A percentile compares a stretch with the other conserved stretches of the same genome.
Evolutionary conservation across 495 filamentous ascomycete genomes (phyloP).

Genomic region (Penicillium taxi): DNA sequence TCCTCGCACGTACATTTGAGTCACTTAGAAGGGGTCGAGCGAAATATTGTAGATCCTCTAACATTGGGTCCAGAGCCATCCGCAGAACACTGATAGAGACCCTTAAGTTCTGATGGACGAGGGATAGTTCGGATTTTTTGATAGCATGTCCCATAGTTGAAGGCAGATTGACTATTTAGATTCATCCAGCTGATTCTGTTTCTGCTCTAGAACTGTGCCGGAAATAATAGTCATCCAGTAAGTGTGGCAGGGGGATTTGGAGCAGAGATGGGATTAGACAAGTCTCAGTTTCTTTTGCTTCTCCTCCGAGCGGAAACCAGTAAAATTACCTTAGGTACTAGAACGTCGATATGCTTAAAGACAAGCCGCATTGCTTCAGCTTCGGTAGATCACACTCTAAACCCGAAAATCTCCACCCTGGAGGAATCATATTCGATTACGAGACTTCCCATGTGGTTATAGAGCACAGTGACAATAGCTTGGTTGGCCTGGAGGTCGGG

Average conservation of each 20-base stretch:
- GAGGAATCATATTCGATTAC: constrained; percentile 20
- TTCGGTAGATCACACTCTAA: constrained; percentile 17
- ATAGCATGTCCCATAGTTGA: too few species aligned
- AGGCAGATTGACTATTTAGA: constrained; percentile 23
- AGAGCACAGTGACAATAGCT: constrained; percentile 17
- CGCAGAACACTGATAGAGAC: constrained; percentile 28
- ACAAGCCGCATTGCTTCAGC: constrained; percentile 27
- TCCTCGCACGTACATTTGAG: constrained; percentile 24
- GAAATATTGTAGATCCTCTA: constrained; percentile 25
- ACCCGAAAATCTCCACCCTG: constrained; percentile 15
- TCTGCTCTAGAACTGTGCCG: constrained; percentile 13
- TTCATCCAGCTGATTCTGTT: constrained; percentile 23
- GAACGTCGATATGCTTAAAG: constrained; percentile 17
- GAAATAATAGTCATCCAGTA: constrained; percentile 22
- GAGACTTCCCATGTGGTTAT: constrained; percentile 14
- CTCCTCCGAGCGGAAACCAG: constrained; percentile 1
- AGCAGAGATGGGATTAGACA: constrained; percentile 1
- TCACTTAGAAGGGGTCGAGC: constrained; percentile 22
- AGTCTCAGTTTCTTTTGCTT: not conserved
- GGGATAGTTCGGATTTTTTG: too few species aligned
- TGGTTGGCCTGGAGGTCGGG: constrained; percentile 8
- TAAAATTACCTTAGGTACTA: constrained; percentile 16
- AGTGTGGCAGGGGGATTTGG: not conserved
- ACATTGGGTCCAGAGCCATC: constrained; percentile 28
- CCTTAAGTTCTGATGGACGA: constrained; percentile 15